Base-by-base conservation (phyloP, 768 basidiomycete genomes). In the Leccinellum luteum region DNA sequence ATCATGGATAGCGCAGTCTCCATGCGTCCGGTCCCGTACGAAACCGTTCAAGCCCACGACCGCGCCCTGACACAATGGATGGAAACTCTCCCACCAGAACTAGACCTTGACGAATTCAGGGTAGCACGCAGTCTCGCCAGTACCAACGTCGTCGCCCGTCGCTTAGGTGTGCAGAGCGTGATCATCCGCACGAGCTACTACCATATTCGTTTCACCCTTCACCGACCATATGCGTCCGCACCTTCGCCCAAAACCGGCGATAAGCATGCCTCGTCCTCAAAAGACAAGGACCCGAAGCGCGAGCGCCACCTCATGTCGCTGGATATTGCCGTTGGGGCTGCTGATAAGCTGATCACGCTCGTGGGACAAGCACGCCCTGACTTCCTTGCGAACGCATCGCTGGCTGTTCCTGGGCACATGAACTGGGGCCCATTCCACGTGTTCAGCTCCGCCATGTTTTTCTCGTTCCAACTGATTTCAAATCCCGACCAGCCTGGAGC, bases 381-480 rank as follows among this genome's bases (percentile, higher is more conserved):
- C 67, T 88, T 89, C 69, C 75, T 90, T 31, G 82, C 83, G 35
- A 89, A 85, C 54, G 80, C 83, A 14, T 80, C 86, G 17, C 74
- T 86, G 58, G 83, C 87, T 9, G 87, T 90, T 8, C 89, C 89
- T 32, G 89, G 88, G 3, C 90, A 93, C 71, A 85, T 92, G 81
- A 85, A 84, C 63, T 90, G 89, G 85, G 86, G 86, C 4, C 88
- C 90, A 0, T 89, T 88, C 74, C 90, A 93, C 66, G 84, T 87
- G 63, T 92, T 92, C 76, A 86, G 86, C 49, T 89, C 91, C 19
- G 89, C 89, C 50, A 91, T 92, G 86, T 92, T 92, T 74, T 91
- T 92, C 80, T 88, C 89, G n/a, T 92, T 92, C 75, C 90, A 92
- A 65, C 80, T 92, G 50, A 86, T 92, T 64, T 81, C 85, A 34